These are phyloP conservation scores for Botrytis galanthina DNA, from an alignment of 2,329 filamentous ascomycete species.

Conservation along the genomic window DNA sequence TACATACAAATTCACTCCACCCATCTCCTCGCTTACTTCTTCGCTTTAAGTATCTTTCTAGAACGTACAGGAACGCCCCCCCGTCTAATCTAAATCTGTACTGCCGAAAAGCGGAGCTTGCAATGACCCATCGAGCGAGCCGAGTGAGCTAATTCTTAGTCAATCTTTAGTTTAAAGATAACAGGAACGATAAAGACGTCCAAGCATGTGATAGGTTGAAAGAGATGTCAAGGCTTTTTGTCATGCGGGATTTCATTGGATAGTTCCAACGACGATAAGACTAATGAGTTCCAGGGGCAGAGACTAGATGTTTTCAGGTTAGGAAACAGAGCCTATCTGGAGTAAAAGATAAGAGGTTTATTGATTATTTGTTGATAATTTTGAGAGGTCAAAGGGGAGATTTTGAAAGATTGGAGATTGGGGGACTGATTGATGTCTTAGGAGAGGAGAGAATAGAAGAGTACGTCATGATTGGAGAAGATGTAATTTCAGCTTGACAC, in stretches of 20 bases:
- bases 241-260: not conserved
- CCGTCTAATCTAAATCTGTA: not conserved
- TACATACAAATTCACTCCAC: not conserved
- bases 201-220: not conserved
- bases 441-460: not conserved
- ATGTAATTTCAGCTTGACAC: slow-evolving; percentile 3
- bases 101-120: slow-evolving; percentile 11
- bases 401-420: not conserved
- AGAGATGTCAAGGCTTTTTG: slow-evolving; percentile 9
- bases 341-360: slow-evolving; percentile 8
- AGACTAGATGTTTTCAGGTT: not conserved
- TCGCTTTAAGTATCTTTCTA: slow-evolving; percentile 7
- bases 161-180: not conserved
- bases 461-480: not conserved
- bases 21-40: not conserved
- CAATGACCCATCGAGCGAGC: not conserved
- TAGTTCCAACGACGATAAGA: slow-evolving; percentile 5
- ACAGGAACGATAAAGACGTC: not conserved
- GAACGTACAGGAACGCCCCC: not conserved
- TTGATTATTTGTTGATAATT: slow-evolving; percentile 15
- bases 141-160: not conserved
- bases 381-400: slow-evolving; percentile 3
- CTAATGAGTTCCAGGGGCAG: not conserved
- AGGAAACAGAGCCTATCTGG: not conserved
- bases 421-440: not conserved